Base-by-base conservation (phyloP, 1,284 basidiomycete genomes). In the Serendipita sp. region DNA sequence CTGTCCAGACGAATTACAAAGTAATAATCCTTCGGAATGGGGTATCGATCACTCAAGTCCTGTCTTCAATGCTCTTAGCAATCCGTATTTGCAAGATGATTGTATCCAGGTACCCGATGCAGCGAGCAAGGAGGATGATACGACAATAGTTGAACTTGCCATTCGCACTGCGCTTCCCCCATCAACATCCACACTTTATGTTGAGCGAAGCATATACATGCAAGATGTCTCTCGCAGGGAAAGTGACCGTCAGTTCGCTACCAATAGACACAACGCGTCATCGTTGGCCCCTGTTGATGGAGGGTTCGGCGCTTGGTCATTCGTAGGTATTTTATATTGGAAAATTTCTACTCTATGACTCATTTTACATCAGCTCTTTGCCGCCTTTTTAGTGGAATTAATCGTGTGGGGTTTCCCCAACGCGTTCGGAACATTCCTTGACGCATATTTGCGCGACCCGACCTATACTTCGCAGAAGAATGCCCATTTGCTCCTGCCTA, bases 351-450 rank as follows among this genome's bases (percentile, higher is more conserved):
- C 30, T 10, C n/a, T n/a, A 34, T 29, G 15, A 34, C n/a, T 30
- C 8, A 58, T 34, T 34, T 58, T 4, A 30, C 10, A n/a, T 34
- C n/a, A 65, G 70, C 68, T 76, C 2, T 66, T 67, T 4, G 73
- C 70, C 10, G 72, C 73, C 3, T 76, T 74, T 64, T 38, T 73
- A 17, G 70, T 75, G 3, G 73, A 76, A 62, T 71, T 72, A 32
- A 68, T 77, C 60, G 70, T 77, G 17, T 77, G 75, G 75, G 74
- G 75, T 2, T 71, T 74, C 47, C 74, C 74, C 0, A 67, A 64
- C 29, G 67, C 74, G 12, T 74, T 68, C 61, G 74, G 73, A 62
- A 66, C 72, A 10, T 71, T 75, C 60, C 66, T 76, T 1, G 66
- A 68, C 12, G 72, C 70, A 2, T 75, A 76, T 63, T 64, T 74